Percentiles rank a stretch among this genome's conserved stretches.
phyloP scores from a whole-genome alignment of 306 rosid genomes.

The Oemleria cerasiformis region DNA sequence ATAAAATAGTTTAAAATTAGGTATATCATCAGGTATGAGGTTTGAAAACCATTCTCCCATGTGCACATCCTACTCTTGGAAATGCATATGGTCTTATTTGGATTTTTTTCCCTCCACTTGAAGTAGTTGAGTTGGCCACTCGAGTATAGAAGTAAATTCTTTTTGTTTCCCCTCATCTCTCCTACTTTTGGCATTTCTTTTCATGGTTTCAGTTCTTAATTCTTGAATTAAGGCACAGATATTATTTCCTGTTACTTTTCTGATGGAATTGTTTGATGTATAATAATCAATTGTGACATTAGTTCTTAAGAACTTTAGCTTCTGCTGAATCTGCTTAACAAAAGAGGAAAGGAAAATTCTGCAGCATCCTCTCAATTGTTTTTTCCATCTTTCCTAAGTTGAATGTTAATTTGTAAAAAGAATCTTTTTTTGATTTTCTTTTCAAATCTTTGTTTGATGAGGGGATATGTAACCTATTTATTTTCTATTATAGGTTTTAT shows the following conservation, averaged over 20 bases:
- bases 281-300: neutral
- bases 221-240: neutral
- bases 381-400: neutral
- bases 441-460: constrained; percentile 20
- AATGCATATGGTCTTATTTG: neutral
- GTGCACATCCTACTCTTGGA: neutral
- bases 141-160: neutral
- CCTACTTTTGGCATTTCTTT: neutral
- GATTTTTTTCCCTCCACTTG: neutral
- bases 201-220: neutral
- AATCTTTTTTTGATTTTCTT: neutral
- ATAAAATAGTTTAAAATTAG: neutral
- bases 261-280: neutral
- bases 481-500: constrained; percentile 61
- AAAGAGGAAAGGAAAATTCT: neutral
- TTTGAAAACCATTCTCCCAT: neutral
- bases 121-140: neutral
- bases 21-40: neutral
- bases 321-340: neutral
- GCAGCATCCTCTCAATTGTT: neutral
- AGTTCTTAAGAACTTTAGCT: neutral
- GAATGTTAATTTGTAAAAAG: neutral
- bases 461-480: constrained; percentile 26
- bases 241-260: neutral
- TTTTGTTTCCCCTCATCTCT: neutral